These are phyloP conservation scores for Trichosanthes cucumerina DNA, from an alignment of 306 rosid genomes.

Conservation along the genomic window DNA sequence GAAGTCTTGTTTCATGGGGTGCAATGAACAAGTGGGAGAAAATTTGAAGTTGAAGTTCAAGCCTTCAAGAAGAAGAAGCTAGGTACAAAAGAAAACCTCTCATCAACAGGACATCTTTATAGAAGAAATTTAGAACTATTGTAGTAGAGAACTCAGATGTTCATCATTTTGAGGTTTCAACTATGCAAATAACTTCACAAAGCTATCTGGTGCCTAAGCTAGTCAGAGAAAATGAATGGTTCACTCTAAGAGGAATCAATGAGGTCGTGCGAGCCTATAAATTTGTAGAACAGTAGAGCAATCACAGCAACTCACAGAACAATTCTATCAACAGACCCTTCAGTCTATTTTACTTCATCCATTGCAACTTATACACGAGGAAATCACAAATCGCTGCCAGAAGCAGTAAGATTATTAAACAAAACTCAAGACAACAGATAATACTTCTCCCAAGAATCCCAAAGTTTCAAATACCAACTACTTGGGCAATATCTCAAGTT, in stretches of 20 bases:
- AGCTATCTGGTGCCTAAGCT: too few species aligned
- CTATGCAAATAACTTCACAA: not conserved
- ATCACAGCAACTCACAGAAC: not conserved
- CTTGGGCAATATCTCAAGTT: not conserved
- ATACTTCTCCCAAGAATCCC: not conserved
- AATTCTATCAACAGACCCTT: not conserved
- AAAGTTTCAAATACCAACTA: not conserved
- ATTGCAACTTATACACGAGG: not conserved
- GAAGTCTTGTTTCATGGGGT: not conserved
- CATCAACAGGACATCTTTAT: not conserved
- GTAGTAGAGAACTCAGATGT: not conserved
- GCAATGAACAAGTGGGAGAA: not conserved
- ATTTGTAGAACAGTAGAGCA: not conserved
- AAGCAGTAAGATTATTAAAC: not conserved
- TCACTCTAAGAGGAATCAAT: not conserved
- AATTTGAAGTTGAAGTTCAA: not conserved
- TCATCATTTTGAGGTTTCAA: not conserved
- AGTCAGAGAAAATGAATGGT: too few species aligned
- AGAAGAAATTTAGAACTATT: not conserved
- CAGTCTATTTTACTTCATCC: not conserved
- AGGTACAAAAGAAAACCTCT: not conserved
- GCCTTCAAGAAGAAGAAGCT: not conserved
- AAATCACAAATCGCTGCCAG: not conserved
- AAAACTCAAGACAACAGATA: not conserved
- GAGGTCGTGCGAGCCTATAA: not conserved